Evolutionary conservation across 2,329 filamentous ascomycete species (phyloP), one percentile per base, ranked within the genome.

Genomic region (Pseudogymnoascus destructans): DNA sequence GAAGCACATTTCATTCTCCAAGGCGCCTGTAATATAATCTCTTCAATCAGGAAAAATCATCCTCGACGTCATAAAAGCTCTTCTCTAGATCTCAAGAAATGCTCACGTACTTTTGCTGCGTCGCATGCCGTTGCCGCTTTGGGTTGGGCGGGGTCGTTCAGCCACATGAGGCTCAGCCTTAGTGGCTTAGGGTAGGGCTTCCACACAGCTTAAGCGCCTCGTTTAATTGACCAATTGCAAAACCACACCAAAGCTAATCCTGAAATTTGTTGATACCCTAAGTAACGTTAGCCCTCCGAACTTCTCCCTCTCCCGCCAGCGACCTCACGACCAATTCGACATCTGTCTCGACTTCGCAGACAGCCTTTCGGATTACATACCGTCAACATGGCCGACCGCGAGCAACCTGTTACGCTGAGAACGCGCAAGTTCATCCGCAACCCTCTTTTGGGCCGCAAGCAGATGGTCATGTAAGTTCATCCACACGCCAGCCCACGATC

Each of bases 401-500:
- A 89, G 74, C 77, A 77, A 70, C 78, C 85, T 73, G 85, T 90
- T 74, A 90, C 86, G 72, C 79, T 91, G 79, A 85, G 93, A 81
- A 98, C 93, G 79, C 92, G 93, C 88, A 97, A 97, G 84, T 98
- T 98, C 88, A 95, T 97, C 80, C 89, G 91, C 82, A 98, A 98
- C 86, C 89, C 93, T 77, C 89, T 98, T 74, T 86, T 98, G 75
- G 89, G 87, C 76, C 88, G 92, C 77, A 95, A 95, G 85, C 92
- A 97, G 86, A 95, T 97, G 89, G 92, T 96, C 79, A 88, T 96
- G 92, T 96, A 89, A 84, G 87, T 86, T 69, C 68, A 64, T 61
- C 64, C 62, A 59, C 57, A 62, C 61, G 54, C 30, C 54, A 38
- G 30, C 54, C 30, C 32, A 52, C 33, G 33, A 57, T 40, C 56